Percentiles rank a stretch among this genome's conserved stretches.
Conservation (phyloP, 768 basidiomycete species). For the Kwoniella bestiolae region DNA sequence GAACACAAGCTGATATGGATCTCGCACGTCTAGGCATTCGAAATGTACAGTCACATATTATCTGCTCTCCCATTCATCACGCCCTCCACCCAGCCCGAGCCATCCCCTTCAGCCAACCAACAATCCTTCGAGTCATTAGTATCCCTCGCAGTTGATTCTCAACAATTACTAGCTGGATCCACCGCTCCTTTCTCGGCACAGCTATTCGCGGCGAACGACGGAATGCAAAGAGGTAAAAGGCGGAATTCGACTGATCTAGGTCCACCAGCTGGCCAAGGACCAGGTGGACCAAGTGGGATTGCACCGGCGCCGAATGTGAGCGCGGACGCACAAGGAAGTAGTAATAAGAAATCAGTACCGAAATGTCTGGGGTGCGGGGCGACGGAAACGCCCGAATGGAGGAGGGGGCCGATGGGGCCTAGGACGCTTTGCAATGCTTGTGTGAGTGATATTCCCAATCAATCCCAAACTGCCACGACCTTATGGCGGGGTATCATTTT, state of each 20-base stretch:
- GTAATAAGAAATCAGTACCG: constrained; percentile 25
- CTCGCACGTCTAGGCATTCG: constrained; percentile 4
- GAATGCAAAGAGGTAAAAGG: constrained; percentile 14
- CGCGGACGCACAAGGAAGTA: not conserved
- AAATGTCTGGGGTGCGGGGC: constrained; percentile 54
- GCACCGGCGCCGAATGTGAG: not conserved
- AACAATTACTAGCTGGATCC: not conserved
- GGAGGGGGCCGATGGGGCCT: constrained; percentile 57
- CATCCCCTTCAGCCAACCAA: not conserved
- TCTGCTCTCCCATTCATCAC: constrained; percentile 17
- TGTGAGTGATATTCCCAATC: constrained; percentile 33
- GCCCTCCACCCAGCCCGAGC: not conserved
- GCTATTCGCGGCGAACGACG: not conserved
- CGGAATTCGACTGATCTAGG: constrained; percentile 7
- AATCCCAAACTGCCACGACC: not conserved
- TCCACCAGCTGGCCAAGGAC: not conserved
- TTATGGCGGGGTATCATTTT: too few species aligned
- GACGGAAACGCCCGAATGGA: constrained; percentile 59
- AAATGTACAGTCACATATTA: constrained; percentile 20
- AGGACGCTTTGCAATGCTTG: constrained; percentile 59
- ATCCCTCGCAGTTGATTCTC: constrained; percentile 11
- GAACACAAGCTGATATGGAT: not conserved
- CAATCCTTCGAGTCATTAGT: constrained; percentile 22
- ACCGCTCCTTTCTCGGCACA: not conserved
- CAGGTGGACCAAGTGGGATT: not conserved